These are phyloP conservation scores for Misopates orontium DNA, from an alignment of 257 asterid species.

Conservation along the genomic window DNA sequence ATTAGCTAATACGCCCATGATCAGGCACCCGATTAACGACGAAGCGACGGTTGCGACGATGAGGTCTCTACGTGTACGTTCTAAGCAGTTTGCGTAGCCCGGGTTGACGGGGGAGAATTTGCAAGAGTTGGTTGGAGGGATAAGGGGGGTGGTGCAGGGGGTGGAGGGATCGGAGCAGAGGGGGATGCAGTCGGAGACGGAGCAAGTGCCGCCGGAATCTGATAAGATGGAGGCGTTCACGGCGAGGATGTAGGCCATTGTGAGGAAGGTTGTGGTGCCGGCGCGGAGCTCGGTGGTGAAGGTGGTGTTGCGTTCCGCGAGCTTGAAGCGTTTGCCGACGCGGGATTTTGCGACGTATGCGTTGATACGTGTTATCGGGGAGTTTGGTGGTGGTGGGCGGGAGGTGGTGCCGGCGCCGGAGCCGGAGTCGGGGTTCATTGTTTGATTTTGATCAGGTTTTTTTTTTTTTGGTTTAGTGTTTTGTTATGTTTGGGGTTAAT, in stretches of 20 bases:
- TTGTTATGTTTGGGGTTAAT: not conserved
- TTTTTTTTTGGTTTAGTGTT: not conserved
- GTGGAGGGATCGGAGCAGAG: constrained; percentile 66
- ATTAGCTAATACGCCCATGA: constrained; percentile 82
- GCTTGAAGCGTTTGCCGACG: constrained; percentile 68
- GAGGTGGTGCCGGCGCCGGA: constrained; percentile 19
- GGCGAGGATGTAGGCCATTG: constrained; percentile 98
- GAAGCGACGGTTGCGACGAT: constrained; percentile 89
- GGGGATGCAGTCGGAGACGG: constrained; percentile 79
- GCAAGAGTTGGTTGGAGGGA: constrained; percentile 65
- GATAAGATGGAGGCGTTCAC: constrained; percentile 91
- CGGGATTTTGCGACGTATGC: constrained; percentile 49
- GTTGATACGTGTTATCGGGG: constrained; percentile 54
- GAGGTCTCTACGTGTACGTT: constrained; percentile 59
- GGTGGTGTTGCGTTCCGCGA: constrained; percentile 69
- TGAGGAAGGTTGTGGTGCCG: constrained; percentile 94
- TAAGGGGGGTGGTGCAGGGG: constrained; percentile 35
- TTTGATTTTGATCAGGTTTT: too few relatives aligned
- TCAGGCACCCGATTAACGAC: constrained; percentile 72
- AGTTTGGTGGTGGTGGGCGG: constrained; percentile 25
- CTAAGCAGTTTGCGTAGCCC: constrained; percentile 84
- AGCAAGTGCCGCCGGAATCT: constrained; percentile 93
- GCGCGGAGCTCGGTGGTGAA: constrained; percentile 99
- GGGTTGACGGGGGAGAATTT: constrained; percentile 83
- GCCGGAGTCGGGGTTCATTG: constrained; percentile 50